phyloP scores from a whole-genome alignment of 2,329 filamentous ascomycete genomes.

The Calonectria ilicicola region DNA sequence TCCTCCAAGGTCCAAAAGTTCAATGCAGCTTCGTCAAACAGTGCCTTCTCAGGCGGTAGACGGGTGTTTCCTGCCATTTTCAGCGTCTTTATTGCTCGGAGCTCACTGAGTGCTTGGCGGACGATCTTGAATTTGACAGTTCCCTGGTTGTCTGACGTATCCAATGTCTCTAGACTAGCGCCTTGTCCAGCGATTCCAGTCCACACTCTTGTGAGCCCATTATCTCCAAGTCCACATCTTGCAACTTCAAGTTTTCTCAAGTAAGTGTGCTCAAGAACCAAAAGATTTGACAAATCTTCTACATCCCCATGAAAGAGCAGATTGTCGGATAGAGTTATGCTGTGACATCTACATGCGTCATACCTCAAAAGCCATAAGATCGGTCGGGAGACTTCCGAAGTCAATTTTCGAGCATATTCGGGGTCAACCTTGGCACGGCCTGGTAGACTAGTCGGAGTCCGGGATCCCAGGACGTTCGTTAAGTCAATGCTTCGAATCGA shows the following conservation, averaged over 20 bases:
- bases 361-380: constrained; percentile 63
- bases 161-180: constrained; percentile 59
- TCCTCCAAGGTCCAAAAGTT: constrained; percentile 62
- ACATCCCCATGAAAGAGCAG: constrained; percentile 59
- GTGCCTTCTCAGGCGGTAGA: constrained; percentile 55
- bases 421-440: constrained; percentile 40
- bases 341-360: constrained; percentile 61
- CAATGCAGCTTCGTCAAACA: constrained; percentile 60
- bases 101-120: constrained; percentile 56
- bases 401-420: constrained; percentile 38
- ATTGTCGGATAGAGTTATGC: constrained; percentile 64
- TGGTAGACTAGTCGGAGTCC: constrained; percentile 34
- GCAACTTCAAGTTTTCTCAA: constrained; percentile 64
- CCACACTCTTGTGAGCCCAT: constrained; percentile 61
- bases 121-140: constrained; percentile 62
- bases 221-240: constrained; percentile 63
- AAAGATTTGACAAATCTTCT: constrained; percentile 56
- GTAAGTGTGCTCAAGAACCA: constrained; percentile 50
- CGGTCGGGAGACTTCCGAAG: constrained; percentile 59
- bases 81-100: constrained; percentile 59
- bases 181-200: constrained; percentile 59
- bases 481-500: constrained; percentile 67
- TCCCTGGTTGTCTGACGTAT: constrained; percentile 66
- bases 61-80: constrained; percentile 65
- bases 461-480: constrained; percentile 54